Percentiles rank a stretch among this genome's conserved stretches.
phyloP scores from a whole-genome alignment of 225 moss, liverwort and hornwort species.

The Physcomitrium patens region DNA sequence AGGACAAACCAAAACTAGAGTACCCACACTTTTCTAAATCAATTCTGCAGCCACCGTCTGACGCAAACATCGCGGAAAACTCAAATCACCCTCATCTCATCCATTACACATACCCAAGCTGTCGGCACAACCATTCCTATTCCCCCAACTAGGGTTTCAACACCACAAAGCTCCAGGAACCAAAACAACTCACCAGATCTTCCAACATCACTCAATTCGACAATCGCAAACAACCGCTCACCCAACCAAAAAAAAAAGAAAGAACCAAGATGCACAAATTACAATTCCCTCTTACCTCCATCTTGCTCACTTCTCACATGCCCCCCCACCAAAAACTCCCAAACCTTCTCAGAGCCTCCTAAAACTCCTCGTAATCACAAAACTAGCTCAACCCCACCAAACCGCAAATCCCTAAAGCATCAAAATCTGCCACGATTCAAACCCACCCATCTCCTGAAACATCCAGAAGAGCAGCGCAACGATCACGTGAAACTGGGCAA shows the following conservation, averaged over 20 bases:
- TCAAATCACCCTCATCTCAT: conserved; percentile 1
- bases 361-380: no score
- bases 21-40: not conserved
- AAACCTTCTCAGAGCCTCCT: no score
- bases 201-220: conserved; percentile 5
- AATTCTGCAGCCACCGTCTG: not conserved
- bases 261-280: not conserved
- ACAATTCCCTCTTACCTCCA: conserved; percentile 7
- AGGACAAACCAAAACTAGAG: not conserved
- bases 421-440: no score
- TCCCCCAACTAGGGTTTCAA: conserved; percentile 31
- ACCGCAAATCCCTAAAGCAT: no score
- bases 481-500: no score
- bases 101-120: not conserved
- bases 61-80: not conserved
- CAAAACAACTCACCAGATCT: not conserved
- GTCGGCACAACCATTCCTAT: not conserved
- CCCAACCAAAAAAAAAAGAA: not conserved
- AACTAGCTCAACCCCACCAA: no score
- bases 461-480: no score
- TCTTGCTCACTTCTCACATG: conserved; percentile 4
- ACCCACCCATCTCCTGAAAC: no score
- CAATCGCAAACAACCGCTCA: no score
- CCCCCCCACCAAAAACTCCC: not conserved
- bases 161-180: not conserved